Conservation (phyloP, 352 stramenopile species). For the Thraustochytrium striatum region DNA sequence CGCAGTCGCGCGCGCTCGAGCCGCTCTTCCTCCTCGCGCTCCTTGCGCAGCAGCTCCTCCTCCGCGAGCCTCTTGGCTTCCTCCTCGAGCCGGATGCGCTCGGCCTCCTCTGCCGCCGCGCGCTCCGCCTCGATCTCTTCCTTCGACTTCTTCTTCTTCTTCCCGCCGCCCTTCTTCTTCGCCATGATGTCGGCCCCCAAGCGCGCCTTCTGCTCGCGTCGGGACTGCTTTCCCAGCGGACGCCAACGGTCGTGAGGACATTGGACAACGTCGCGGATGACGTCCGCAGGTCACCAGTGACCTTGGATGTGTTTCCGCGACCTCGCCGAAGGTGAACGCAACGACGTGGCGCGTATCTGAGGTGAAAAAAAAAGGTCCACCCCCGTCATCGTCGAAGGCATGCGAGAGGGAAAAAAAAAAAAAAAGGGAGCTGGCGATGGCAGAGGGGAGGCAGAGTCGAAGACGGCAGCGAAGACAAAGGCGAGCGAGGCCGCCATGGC, state of each 20-base stretch:
- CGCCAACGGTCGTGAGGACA: too few relatives aligned
- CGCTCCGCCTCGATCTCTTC: constrained; percentile 39
- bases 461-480: neutral
- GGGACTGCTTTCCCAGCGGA: too few relatives aligned
- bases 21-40: constrained; percentile 33
- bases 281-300: too few relatives aligned
- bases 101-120: constrained; percentile 12
- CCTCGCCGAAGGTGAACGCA: too few relatives aligned
- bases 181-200: neutral
- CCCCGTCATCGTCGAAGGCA: too few relatives aligned
- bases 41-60: constrained; percentile 1
- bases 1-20: constrained; percentile 35
- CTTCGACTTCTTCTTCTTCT: constrained; percentile 46
- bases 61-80: constrained; percentile 13
- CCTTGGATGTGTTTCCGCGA: too few relatives aligned
- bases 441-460: neutral
- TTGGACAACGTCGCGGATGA: too few relatives aligned
- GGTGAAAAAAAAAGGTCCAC: too few relatives aligned
- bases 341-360: too few relatives aligned
- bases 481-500: neutral
- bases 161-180: constrained; percentile 38
- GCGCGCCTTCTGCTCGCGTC: too few relatives aligned
- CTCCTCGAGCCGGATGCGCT: constrained; percentile 23
- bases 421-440: neutral
- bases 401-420: neutral